These are phyloP conservation scores for Noccaea bulbosa DNA, from an alignment of 345 rosid genomes.

Conservation along the genomic window DNA sequence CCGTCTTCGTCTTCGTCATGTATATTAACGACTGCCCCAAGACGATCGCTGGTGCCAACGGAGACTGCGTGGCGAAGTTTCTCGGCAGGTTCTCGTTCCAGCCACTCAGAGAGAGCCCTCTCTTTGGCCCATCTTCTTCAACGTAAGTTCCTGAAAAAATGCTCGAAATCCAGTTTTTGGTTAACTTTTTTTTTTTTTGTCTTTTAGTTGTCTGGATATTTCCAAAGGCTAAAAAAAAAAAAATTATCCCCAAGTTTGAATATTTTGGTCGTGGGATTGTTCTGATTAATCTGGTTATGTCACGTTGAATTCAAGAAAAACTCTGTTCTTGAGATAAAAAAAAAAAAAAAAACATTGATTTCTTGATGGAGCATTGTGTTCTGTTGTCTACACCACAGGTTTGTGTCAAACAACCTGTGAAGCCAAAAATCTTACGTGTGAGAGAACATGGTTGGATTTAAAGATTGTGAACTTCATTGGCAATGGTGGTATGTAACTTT, in stretches of 20 bases:
- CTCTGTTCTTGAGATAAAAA: constrained; percentile 20
- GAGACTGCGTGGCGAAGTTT: constrained; percentile 67
- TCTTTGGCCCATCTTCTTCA: constrained; percentile 87
- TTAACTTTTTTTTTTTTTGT: background rate
- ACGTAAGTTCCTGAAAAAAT: constrained; percentile 53
- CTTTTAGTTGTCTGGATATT: background rate
- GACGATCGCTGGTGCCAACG: constrained; percentile 47
- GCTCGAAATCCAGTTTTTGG: background rate
- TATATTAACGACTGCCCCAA: constrained; percentile 85
- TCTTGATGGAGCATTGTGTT: background rate
- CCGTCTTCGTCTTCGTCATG: constrained; percentile 70
- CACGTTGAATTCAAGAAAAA: background rate
- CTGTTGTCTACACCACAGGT: background rate
- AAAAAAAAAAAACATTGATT: background rate
- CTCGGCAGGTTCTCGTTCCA: constrained; percentile 82
- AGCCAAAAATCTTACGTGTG: background rate
- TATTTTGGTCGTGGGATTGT: no score
- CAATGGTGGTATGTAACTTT: background rate
- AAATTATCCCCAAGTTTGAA: background rate
- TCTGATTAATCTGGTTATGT: background rate
- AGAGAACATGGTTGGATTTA: background rate
- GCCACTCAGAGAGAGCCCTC: constrained; percentile 85
- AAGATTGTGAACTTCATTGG: background rate
- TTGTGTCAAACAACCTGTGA: background rate
- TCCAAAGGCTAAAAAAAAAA: background rate